A percentile compares a stretch with the other conserved stretches of the same genome.
These are phyloP conservation scores for Phytophthora rubi DNA, from an alignment of 352 stramenopile species.

Conservation along the genomic window DNA sequence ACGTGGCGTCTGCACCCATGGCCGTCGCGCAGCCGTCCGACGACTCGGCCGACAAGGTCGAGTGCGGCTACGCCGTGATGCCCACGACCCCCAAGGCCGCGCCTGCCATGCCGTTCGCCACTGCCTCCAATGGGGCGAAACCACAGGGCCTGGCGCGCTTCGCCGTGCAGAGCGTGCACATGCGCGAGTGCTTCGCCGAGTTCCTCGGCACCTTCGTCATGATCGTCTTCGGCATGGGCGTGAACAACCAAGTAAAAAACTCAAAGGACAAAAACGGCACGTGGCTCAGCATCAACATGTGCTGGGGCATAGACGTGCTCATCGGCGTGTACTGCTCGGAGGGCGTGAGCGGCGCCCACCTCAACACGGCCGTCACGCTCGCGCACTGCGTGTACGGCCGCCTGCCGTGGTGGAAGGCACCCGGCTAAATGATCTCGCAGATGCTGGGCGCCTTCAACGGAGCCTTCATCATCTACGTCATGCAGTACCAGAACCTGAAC, in stretches of 20 bases:
- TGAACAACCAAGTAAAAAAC: too few species aligned
- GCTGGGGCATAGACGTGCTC: too few species aligned
- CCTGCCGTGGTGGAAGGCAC: too few species aligned
- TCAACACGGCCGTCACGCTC: conserved; percentile 33
- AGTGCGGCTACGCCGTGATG: conserved; percentile 13
- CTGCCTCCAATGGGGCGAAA: conserved; percentile 31
- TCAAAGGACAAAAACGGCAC: too few species aligned
- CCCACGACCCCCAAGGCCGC: conserved; percentile 7
- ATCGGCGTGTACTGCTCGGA: conserved; percentile 12
- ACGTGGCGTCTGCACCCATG: conserved; percentile 3
- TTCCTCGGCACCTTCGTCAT: conserved; percentile 5
- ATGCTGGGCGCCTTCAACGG: too few species aligned
- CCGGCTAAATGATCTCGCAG: too few species aligned
- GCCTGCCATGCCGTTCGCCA: not conserved
- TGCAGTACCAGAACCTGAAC: too few species aligned
- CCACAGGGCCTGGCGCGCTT: conserved; percentile 37
- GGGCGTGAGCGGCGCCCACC: conserved; percentile 54
- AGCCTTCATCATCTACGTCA: too few species aligned
- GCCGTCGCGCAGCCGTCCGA: not conserved
- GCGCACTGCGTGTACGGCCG: too few species aligned
- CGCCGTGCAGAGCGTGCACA: conserved; percentile 26
- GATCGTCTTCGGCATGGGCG: not conserved
- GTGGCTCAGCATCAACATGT: too few species aligned
- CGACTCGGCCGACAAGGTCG: conserved; percentile 15
- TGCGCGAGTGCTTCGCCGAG: conserved; percentile 34